Evolutionary conservation across 345 rosid species (phyloP).

Genomic region (Aquilaria malaccensis): DNA sequence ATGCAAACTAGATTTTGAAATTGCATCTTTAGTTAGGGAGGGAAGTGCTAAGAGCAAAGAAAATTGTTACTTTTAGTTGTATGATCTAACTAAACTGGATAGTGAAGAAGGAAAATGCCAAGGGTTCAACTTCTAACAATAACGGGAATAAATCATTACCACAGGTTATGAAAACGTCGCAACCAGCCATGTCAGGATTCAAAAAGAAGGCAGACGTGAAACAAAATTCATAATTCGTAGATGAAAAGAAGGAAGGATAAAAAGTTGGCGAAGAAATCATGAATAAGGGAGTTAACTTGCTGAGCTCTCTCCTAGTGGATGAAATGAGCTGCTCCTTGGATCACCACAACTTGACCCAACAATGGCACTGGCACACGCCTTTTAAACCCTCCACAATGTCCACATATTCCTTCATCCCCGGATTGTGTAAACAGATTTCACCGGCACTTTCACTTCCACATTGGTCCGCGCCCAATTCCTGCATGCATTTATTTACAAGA

Average conservation of each 20-base stretch:
- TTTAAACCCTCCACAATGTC: constrained; percentile 39
- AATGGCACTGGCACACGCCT: constrained; percentile 58
- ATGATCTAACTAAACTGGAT: too few relatives aligned
- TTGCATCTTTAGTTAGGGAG: too few relatives aligned
- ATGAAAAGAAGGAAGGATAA: constrained; percentile 2
- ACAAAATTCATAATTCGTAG: not conserved
- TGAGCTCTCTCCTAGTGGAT: constrained; percentile 64
- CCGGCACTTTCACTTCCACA: constrained; percentile 48
- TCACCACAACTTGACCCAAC: constrained; percentile 44
- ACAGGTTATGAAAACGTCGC: too few relatives aligned
- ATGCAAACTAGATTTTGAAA: too few relatives aligned
- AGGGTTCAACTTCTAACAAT: too few relatives aligned
- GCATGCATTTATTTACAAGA: not conserved
- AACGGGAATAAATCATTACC: too few relatives aligned
- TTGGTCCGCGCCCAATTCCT: constrained; percentile 84
- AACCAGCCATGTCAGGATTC: too few relatives aligned
- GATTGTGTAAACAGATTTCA: constrained; percentile 65
- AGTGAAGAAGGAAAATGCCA: too few relatives aligned
- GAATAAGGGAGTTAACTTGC: constrained; percentile 44
- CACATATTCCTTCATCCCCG: constrained; percentile 53
- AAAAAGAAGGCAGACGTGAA: too few relatives aligned
- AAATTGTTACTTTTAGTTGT: too few relatives aligned
- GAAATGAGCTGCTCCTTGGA: constrained; percentile 65
- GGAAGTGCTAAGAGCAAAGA: too few relatives aligned
- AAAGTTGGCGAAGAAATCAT: constrained; percentile 44